Evolutionary conservation across 176 grass and related monocot species (phyloP).

Genomic region (Phragmites australis): DNA sequence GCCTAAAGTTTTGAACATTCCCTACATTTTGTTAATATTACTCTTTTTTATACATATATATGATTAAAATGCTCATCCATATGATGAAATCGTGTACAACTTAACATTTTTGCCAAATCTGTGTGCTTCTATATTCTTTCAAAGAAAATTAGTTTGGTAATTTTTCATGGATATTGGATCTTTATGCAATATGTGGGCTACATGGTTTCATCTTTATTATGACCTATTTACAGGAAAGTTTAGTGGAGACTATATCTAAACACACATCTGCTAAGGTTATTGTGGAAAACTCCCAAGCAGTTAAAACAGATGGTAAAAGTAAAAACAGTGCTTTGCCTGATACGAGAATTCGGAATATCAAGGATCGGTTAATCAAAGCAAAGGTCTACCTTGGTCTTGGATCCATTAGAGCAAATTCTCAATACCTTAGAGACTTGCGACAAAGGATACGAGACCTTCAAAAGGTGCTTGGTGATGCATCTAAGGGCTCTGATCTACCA

Average conservation of each 20-base stretch:
- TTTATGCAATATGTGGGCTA: neutral
- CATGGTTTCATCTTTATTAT: conserved; percentile 4
- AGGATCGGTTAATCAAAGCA: conserved; percentile 89
- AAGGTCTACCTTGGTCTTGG: conserved; percentile 84
- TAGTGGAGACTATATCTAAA: conserved; percentile 21
- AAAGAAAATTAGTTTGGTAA: neutral
- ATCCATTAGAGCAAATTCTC: conserved; percentile 61
- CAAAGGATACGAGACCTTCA: conserved; percentile 76
- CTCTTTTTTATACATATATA: neutral
- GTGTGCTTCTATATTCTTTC: neutral
- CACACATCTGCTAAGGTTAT: conserved; percentile 30
- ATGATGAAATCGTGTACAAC: neutral
- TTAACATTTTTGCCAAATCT: neutral
- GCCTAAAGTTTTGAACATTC: neutral
- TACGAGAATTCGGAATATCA: conserved; percentile 66
- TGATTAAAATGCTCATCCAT: conserved; percentile 17
- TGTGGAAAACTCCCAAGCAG: conserved; percentile 9
- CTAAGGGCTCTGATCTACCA: conserved; percentile 76
- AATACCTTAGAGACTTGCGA: conserved; percentile 70
- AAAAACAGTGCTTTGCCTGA: conserved; percentile 32
- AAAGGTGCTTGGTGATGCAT: conserved; percentile 79
- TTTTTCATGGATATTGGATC: neutral
- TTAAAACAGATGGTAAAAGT: conserved; percentile 21
- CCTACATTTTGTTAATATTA: neutral
- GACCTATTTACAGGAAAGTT: conserved; percentile 40